These are phyloP conservation scores for Elsinoe fawcettii DNA, from an alignment of 2,329 filamentous ascomycete species.

Conservation along the genomic window DNA sequence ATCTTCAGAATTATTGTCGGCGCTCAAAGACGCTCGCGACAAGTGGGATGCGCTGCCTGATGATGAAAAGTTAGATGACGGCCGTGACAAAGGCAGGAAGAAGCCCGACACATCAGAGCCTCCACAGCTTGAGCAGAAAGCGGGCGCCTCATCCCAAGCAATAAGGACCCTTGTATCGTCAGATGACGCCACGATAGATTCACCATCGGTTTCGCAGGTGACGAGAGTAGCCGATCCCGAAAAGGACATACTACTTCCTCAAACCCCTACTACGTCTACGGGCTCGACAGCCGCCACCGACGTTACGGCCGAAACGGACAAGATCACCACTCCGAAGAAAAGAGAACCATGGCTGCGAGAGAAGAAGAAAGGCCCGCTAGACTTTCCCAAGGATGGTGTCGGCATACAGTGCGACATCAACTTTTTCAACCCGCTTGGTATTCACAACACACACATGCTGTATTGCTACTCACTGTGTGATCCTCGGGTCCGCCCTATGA, in stretches of 20 bases:
- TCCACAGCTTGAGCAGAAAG: slow-evolving; percentile 22
- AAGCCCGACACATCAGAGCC: background rate
- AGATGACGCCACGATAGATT: background rate
- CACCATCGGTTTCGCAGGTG: background rate
- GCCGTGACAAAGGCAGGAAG: background rate
- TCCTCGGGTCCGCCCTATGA: slow-evolving; percentile 64
- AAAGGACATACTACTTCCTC: background rate
- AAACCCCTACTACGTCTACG: background rate
- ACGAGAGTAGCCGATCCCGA: background rate
- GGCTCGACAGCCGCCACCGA: background rate
- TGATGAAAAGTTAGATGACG: slow-evolving; percentile 31
- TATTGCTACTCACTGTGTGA: slow-evolving; percentile 78
- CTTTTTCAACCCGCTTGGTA: slow-evolving; percentile 73
- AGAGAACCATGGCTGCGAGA: slow-evolving; percentile 37
- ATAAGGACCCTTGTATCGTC: slow-evolving; percentile 12
- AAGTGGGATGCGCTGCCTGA: slow-evolving; percentile 60
- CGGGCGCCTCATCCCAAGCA: slow-evolving; percentile 16
- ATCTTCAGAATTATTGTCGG: slow-evolving; percentile 49
- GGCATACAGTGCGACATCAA: slow-evolving; percentile 92
- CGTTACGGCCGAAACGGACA: background rate
- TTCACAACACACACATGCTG: slow-evolving; percentile 76
- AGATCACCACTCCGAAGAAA: background rate
- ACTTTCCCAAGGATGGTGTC: slow-evolving; percentile 67
- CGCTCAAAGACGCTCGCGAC: slow-evolving; percentile 55
- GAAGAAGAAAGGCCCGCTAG: slow-evolving; percentile 48